phyloP scores from a whole-genome alignment of 768 basidiomycete species.

The Hygrophorus russula region DNA sequence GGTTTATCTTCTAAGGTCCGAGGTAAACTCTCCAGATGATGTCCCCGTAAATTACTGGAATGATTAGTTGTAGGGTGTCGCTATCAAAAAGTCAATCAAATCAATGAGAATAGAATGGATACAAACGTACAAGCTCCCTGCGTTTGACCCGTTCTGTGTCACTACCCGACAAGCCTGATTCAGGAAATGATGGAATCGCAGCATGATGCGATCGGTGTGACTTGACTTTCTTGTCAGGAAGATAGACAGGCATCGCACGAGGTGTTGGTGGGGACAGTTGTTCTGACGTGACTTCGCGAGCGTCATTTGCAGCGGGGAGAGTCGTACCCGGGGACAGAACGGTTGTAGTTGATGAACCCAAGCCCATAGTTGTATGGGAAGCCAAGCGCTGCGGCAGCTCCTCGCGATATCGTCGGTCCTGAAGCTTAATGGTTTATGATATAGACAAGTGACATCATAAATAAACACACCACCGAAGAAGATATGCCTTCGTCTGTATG shows the following conservation, averaged over 20 bases:
- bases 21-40: too few species aligned
- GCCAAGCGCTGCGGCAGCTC: neutral
- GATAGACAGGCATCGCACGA: slow-evolving; percentile 3
- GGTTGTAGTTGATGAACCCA: neutral
- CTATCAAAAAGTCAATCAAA: neutral
- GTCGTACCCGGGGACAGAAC: neutral
- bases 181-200: slow-evolving; percentile 6
- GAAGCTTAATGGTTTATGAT: neutral
- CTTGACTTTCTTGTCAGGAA: slow-evolving; percentile 11
- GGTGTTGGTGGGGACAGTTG: neutral
- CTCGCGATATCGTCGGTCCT: neutral
- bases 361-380: neutral
- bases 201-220: slow-evolving; percentile 2
- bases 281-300: neutral
- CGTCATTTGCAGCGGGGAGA: neutral
- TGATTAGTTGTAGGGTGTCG: neutral
- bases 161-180: slow-evolving; percentile 4
- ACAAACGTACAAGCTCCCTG: slow-evolving; percentile 3
- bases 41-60: neutral
- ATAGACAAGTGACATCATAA: neutral
- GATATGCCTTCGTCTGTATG: slow-evolving; percentile 24
- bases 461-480: slow-evolving; percentile 7
- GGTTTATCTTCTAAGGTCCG: too few species aligned
- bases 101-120: neutral
- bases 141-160: slow-evolving; percentile 8